Evolutionary conservation across 345 rosid genomes (phyloP).

Genomic region (Citrus sp.): DNA sequence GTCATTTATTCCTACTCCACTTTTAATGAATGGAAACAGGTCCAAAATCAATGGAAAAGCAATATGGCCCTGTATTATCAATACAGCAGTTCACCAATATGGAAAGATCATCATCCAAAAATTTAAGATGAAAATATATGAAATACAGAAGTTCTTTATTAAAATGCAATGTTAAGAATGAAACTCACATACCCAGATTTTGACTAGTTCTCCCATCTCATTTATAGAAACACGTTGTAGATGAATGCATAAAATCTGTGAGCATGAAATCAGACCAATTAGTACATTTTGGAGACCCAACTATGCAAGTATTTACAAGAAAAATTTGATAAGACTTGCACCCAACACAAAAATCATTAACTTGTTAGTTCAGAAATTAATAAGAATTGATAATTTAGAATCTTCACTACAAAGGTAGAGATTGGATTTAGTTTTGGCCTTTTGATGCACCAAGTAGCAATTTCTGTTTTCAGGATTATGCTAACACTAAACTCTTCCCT

Average conservation of each 20-base stretch:
- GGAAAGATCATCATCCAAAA: background rate
- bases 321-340: background rate
- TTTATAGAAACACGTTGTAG: constrained; percentile 63
- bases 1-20: constrained; percentile 26
- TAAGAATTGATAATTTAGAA: background rate
- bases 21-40: constrained; percentile 40
- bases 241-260: constrained; percentile 87
- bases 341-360: background rate
- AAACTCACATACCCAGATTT: constrained; percentile 55
- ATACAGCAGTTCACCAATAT: background rate
- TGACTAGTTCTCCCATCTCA: constrained; percentile 59
- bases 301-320: background rate
- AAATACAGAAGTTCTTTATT: background rate
- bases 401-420: background rate
- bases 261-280: constrained; percentile 7
- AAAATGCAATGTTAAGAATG: background rate
- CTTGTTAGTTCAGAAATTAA: background rate
- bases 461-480: background rate
- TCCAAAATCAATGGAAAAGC: constrained; percentile 53
- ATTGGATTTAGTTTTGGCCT: background rate
- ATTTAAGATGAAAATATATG: background rate
- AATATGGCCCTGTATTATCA: constrained; percentile 55
- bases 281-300: constrained; percentile 1
- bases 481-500: no score
- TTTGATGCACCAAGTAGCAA: background rate